Percentiles rank a stretch among this genome's conserved stretches.
phyloP scores from a whole-genome alignment of 495 filamentous ascomycete genomes.

The Penicillium mononematosum region DNA sequence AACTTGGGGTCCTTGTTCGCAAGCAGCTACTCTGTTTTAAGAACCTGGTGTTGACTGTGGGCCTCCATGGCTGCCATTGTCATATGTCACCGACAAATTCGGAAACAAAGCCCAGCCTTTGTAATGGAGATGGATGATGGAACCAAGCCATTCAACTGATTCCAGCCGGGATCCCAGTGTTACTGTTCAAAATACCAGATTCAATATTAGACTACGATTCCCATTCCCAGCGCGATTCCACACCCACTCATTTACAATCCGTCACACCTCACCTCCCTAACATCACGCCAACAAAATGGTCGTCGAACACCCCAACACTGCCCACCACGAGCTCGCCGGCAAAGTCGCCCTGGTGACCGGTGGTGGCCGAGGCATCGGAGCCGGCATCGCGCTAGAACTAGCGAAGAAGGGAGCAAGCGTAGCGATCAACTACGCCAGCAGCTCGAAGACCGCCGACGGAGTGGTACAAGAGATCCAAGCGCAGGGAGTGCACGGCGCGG shows the following conservation, averaged over 20 bases:
- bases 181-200: neutral
- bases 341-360: conserved; percentile 76
- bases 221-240: neutral
- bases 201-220: conserved; percentile 5
- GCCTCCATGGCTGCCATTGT: neutral
- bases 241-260: neutral
- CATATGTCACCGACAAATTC: neutral
- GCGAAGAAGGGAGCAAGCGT: conserved; percentile 69
- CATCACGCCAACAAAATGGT: conserved; percentile 22
- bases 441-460: conserved; percentile 58
- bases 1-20: neutral
- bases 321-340: conserved; percentile 47
- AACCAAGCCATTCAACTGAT: conserved; percentile 4
- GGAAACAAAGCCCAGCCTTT: conserved; percentile 1
- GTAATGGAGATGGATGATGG: neutral
- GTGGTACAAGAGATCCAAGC: conserved; percentile 60
- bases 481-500: conserved; percentile 58
- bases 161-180: neutral
- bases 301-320: conserved; percentile 16
- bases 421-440: conserved; percentile 74
- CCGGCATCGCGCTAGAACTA: conserved; percentile 73
- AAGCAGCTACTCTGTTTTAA: neutral
- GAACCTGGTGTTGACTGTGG: neutral
- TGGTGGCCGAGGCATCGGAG: conserved; percentile 69
- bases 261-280: neutral